A percentile compares a stretch with the other conserved stretches of the same genome.
These are phyloP conservation scores for Cyclospora cayetanensis DNA, from an alignment of 169 alveolate genomes.

Conservation along the genomic window DNA sequence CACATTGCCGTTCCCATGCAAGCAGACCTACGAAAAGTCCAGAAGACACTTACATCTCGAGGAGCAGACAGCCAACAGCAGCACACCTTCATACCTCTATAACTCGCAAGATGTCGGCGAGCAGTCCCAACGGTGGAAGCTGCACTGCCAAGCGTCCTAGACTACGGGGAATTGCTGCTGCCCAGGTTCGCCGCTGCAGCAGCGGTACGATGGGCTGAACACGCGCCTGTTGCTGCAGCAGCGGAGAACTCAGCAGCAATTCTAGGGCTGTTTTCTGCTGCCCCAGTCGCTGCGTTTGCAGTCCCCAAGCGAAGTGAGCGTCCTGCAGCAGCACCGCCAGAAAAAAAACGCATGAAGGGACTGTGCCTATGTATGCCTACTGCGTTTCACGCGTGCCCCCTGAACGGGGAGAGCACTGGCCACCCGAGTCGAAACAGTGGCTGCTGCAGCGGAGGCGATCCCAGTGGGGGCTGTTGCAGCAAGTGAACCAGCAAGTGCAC, in stretches of 20 bases:
- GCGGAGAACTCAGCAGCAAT: conserved; percentile 39
- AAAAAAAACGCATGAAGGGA: no score
- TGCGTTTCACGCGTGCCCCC: no score
- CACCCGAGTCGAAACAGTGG: no score
- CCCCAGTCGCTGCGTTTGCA: conserved; percentile 45
- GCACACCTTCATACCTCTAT: conserved; percentile 17
- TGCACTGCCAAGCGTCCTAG: conserved; percentile 31
- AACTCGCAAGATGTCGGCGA: not conserved
- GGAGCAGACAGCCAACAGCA: conserved; percentile 57
- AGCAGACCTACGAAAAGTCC: no score
- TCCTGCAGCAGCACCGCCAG: conserved; percentile 50
- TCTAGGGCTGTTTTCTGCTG: conserved; percentile 31
- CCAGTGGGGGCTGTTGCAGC: no score
- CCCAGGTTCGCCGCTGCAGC: conserved; percentile 50
- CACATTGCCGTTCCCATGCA: not conserved
- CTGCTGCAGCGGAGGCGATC: no score
- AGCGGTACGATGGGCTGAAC: conserved; percentile 52
- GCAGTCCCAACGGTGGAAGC: conserved; percentile 50
- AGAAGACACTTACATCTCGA: not conserved
- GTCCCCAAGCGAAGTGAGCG: conserved; percentile 33
- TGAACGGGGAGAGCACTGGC: no score
- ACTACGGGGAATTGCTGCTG: conserved; percentile 7
- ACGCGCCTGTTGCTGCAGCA: conserved; percentile 63
- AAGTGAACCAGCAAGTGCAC: not conserved
- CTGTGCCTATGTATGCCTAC: no score